Evolutionary conservation across 2,329 filamentous ascomycete species (phyloP), one percentile per base, ranked within the genome.

Genomic region (Penicillium vulpinum): DNA sequence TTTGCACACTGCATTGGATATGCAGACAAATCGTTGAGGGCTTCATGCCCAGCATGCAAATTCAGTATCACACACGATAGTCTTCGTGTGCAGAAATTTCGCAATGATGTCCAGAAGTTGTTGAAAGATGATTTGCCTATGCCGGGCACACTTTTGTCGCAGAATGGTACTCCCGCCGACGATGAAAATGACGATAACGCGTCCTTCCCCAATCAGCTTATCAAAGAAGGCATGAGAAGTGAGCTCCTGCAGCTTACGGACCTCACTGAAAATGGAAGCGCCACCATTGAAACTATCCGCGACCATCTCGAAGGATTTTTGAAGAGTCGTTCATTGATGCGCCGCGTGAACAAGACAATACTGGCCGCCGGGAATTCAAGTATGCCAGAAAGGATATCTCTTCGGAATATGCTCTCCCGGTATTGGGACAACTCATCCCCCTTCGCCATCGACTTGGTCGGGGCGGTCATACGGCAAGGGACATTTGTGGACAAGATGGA

Each of bases 81-180:
- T 2, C 78, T 92, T 1, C 80, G 82, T n/a, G 80, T 86, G 2
- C 77, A 72, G 41, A 88, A 86, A 62, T 90, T 91, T 63, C 75
- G 78, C 46, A 72, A 70, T 15, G 88, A 92, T 64, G 71, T 82
- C 6, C 68, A 78, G 24, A 65, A 67, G 0, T 76, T 90, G 0
- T 63, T 84, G 4, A 57, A 71, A 3, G 63, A 78, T 4, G 63
- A 77, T 15, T 67, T 75, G 1, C 85, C 88, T 0, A 84, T 92
- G 78, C 85, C 87, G 0, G 88, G 89, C 1, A 91, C 88, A 0
- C 70, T 91, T 5, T 77, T 91, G 8, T 77, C 84, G 9, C 68
- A 80, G 0, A 70, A 73, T 1, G 89, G 88, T 0, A 71, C 76
- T 16, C 83, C 85, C 0, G 68, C 76, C 29, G 54, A 52, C 5